A percentile compares a stretch with the other conserved stretches of the same genome.
These are phyloP conservation scores for Ramularia endophylla DNA, from an alignment of 2,329 filamentous ascomycete species.

Conservation along the genomic window DNA sequence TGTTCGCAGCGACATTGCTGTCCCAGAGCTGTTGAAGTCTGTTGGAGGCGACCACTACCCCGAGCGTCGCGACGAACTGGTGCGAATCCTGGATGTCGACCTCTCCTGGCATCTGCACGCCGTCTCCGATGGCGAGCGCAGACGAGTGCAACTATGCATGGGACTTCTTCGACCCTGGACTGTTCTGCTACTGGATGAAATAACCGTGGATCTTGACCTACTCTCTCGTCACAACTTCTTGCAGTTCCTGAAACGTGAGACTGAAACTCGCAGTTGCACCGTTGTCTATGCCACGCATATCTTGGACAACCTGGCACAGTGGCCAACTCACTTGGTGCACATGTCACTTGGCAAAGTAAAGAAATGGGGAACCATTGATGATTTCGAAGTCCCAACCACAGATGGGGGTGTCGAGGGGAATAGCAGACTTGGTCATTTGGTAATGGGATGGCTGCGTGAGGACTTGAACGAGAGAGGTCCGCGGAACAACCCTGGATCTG, in stretches of 20 bases:
- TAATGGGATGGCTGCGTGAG: slow-evolving; percentile 77
- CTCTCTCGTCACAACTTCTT: slow-evolving; percentile 80
- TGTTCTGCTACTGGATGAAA: slow-evolving; percentile 87
- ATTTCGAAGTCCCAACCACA: slow-evolving; percentile 56
- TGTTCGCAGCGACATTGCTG: slow-evolving; percentile 90
- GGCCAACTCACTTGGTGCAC: slow-evolving; percentile 93
- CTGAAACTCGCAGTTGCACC: slow-evolving; percentile 72
- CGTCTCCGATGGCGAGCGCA: slow-evolving; percentile 84
- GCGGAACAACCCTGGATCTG: slow-evolving; percentile 54
- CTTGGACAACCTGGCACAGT: slow-evolving; percentile 85
- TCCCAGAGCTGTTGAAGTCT: slow-evolving; percentile 73
- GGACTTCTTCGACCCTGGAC: slow-evolving; percentile 87
- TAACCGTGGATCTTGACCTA: slow-evolving; percentile 93
- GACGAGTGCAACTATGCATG: slow-evolving; percentile 94
- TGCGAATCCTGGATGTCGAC: slow-evolving; percentile 87
- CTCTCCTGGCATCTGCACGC: slow-evolving; percentile 91
- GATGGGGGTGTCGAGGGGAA: slow-evolving; percentile 57
- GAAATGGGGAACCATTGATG: slow-evolving; percentile 72
- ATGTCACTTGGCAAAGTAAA: slow-evolving; percentile 87
- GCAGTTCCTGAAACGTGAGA: slow-evolving; percentile 79
- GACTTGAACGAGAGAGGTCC: slow-evolving; percentile 77
- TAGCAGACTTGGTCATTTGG: slow-evolving; percentile 77
- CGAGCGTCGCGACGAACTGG: slow-evolving; percentile 76
- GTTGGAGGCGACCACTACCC: slow-evolving; percentile 84
- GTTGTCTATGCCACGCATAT: slow-evolving; percentile 98